Evolutionary conservation across 83 land plant genomes (phyloP), one percentile per base, ranked within the genome.

Genomic region (Diphasiastrum complanatum): DNA sequence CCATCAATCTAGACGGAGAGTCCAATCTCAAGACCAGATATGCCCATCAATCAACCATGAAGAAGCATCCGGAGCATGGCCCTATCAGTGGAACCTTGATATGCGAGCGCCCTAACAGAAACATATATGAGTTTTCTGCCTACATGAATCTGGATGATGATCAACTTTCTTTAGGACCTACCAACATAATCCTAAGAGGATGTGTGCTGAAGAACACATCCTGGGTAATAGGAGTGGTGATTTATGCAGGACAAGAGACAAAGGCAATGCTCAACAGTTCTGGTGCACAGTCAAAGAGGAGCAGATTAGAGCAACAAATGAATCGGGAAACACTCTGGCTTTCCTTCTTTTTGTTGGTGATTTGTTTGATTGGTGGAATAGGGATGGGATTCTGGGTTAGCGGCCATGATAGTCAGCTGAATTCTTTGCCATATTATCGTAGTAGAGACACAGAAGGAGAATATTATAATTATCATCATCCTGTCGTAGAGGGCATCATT

Each of bases 211-310:
- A 89, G 63, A 93, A 93, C 63, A 93, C 91, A 2, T 80, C 80
- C 0, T 93, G 98, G 98, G 62, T 82, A 32, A 72, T 88, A 55
- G 98, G 98, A 3, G 95, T 88, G 30, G 98, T 83, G 48, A 96
- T 93, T 24, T 93, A 93, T 81, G 96, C 98, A 47, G 98, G 98
- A 11, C 79, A 81, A 69, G 98, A 93, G 53, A 93, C 98, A 12
- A 93, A 93, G 68, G 98, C 91, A 41, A 93, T 93, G 98, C 45
- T 89, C 70, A 93, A 93, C 36, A 93, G 98, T 70, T 75, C 98
- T 36, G 76, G 72, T 5, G 79, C 96, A 29, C 96, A 86, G 33
- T 75, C 96, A n/a, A 93, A 93, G 67, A 53, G 98, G 59, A 93
- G 98, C 78, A 81, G 59, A 54, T 51, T 93, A 58, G 98, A 93